A percentile compares a stretch with the other conserved stretches of the same genome.
Evolutionary conservation across 441 rosid species (phyloP).

Genomic region (Eruca vesicaria): DNA sequence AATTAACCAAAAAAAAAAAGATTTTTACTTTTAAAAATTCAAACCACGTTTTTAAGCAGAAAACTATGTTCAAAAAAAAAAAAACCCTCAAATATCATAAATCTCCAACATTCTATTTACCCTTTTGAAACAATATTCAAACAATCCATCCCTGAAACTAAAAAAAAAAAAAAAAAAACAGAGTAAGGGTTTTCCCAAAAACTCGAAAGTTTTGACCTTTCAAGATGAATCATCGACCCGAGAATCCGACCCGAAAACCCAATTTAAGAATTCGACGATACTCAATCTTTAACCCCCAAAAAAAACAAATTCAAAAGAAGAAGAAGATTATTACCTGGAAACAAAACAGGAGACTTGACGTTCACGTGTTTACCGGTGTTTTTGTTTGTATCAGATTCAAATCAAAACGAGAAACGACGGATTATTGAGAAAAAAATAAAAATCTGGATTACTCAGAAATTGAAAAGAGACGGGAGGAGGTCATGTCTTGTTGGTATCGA

Average conservation of each 20-base stretch:
- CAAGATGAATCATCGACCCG: conserved; percentile 22
- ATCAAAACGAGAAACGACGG: neutral
- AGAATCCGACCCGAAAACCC: conserved; percentile 6
- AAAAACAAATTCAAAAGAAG: conserved; percentile 2
- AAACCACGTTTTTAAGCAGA: neutral
- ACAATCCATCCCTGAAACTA: conserved; percentile 14
- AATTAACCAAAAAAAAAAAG: neutral
- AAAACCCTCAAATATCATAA: too few species aligned
- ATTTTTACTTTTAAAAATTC: neutral
- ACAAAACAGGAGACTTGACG: conserved; percentile 29
- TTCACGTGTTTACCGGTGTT: neutral
- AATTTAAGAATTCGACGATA: conserved; percentile 12
- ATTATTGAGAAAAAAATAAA: neutral
- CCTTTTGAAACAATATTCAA: neutral
- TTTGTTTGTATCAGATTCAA: conserved; percentile 8
- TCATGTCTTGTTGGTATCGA: conserved; percentile 41
- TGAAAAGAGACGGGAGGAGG: conserved; percentile 28
- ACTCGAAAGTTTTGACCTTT: neutral
- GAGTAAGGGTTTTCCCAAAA: neutral
- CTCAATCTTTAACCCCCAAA: neutral
- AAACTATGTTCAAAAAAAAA: neutral
- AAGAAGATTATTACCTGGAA: conserved; percentile 30
- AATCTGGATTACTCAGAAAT: conserved; percentile 17
- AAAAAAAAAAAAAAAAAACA: conserved; percentile 9
- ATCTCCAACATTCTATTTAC: too few species aligned